phyloP scores from a whole-genome alignment of 2,329 filamentous ascomycete genomes.

The Cercospora sp. region DNA sequence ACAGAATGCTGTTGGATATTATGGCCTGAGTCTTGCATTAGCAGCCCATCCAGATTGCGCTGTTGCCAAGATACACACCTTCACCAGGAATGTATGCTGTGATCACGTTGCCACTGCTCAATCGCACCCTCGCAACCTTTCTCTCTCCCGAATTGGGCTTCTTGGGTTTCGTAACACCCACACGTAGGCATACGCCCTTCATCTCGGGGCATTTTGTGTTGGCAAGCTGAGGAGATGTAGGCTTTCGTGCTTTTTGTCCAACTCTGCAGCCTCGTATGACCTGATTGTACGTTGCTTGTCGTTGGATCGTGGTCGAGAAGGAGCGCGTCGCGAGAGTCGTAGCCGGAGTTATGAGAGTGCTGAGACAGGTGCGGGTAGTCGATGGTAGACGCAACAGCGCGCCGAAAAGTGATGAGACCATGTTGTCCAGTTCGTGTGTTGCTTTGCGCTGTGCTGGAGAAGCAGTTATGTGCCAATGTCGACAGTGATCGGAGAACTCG shows the following conservation, averaged over 20 bases:
- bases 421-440: conserved; percentile 21
- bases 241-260: conserved; percentile 77
- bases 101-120: conserved; percentile 82
- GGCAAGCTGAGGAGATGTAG: conserved; percentile 80
- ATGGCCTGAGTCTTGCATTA: conserved; percentile 59
- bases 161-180: conserved; percentile 92
- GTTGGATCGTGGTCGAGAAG: conserved; percentile 43
- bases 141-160: conserved; percentile 98
- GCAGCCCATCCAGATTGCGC: conserved; percentile 19
- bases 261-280: conserved; percentile 69
- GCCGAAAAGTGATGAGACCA: conserved; percentile 44
- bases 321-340: conserved; percentile 33
- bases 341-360: conserved; percentile 27
- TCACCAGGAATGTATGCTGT: conserved; percentile 96
- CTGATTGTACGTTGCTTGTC: conserved; percentile 52
- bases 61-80: conserved; percentile 51
- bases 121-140: conserved; percentile 87
- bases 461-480: conserved; percentile 1
- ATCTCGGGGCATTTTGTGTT: conserved; percentile 66
- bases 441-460: background rate
- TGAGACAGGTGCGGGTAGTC: conserved; percentile 32
- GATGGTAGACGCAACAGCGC: conserved; percentile 41
- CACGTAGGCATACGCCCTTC: conserved; percentile 95
- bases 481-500: conserved; percentile 4
- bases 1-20: conserved; percentile 99